phyloP scores from a whole-genome alignment of 2,329 filamentous ascomycete genomes.

The Mycosphaerella sp. region DNA sequence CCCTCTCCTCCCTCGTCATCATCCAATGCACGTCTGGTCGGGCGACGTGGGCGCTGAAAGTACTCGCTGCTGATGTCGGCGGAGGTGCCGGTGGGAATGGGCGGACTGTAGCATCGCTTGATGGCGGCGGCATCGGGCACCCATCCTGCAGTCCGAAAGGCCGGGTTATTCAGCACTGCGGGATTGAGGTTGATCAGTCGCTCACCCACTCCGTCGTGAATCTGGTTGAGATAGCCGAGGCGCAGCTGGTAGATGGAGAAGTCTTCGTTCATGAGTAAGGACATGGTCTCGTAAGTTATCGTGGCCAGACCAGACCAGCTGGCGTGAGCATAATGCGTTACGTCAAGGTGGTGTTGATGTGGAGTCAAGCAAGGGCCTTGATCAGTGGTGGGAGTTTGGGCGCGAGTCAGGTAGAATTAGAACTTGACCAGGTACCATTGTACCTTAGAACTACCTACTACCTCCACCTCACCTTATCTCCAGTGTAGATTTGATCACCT shows the following conservation, averaged over 20 bases:
- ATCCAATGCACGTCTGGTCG: slow-evolving; percentile 8
- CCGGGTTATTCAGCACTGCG: slow-evolving; percentile 68
- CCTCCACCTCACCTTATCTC: too few species aligned
- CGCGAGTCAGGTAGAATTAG: slow-evolving; percentile 8
- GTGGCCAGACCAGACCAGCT: slow-evolving; percentile 20
- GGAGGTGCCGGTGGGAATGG: slow-evolving; percentile 68
- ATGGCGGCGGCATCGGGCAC: slow-evolving; percentile 64
- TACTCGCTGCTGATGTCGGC: slow-evolving; percentile 51
- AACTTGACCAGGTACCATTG: background rate
- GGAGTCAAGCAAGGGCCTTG: background rate
- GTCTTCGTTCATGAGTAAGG: slow-evolving; percentile 36
- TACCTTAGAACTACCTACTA: too few species aligned
- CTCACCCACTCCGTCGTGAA: slow-evolving; percentile 78
- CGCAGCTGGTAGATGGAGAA: slow-evolving; percentile 78
- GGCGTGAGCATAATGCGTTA: slow-evolving; percentile 6
- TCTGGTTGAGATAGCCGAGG: slow-evolving; percentile 69
- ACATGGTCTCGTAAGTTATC: slow-evolving; percentile 27
- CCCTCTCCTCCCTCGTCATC: slow-evolving; percentile 49
- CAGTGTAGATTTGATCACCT: too few species aligned
- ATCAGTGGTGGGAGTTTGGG: slow-evolving; percentile 3
- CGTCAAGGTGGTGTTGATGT: background rate
- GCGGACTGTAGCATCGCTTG: slow-evolving; percentile 78
- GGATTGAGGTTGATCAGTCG: slow-evolving; percentile 76
- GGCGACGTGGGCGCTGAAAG: slow-evolving; percentile 56
- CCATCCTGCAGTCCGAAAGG: slow-evolving; percentile 80